Percentiles rank a stretch among this genome's conserved stretches.
phyloP scores from a whole-genome alignment of 352 stramenopile genomes.

The Pythium oligandrum region DNA sequence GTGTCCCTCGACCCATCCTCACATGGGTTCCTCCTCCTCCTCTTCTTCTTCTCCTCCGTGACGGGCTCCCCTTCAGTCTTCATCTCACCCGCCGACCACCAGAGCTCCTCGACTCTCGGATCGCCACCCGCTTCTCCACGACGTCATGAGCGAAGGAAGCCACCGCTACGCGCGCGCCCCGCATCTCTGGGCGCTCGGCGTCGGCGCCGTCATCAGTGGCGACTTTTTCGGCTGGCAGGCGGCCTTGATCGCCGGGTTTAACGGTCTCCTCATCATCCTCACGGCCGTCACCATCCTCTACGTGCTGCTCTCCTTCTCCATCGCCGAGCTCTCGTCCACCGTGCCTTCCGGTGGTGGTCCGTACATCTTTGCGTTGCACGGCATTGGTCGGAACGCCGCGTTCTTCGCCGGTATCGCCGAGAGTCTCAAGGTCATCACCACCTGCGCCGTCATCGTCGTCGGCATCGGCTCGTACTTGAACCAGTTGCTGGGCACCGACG shows the following conservation, averaged over 20 bases:
- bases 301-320: slow-evolving; percentile 63
- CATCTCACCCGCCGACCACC: slow-evolving; percentile 6
- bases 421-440: slow-evolving; percentile 55
- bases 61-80: slow-evolving; percentile 5
- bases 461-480: slow-evolving; percentile 60
- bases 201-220: slow-evolving; percentile 61
- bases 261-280: slow-evolving; percentile 55
- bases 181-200: slow-evolving; percentile 62
- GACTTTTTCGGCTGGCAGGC: slow-evolving; percentile 77
- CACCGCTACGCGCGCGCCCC: slow-evolving; percentile 57
- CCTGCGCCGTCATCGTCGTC: slow-evolving; percentile 37
- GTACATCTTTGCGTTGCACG: slow-evolving; percentile 65
- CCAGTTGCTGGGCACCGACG: slow-evolving; percentile 35
- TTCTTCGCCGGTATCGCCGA: slow-evolving; percentile 68
- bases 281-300: slow-evolving; percentile 62
- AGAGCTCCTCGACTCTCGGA: neutral
- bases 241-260: slow-evolving; percentile 55
- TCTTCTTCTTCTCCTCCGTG: slow-evolving; percentile 1
- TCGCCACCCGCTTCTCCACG: slow-evolving; percentile 1
- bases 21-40: slow-evolving; percentile 6
- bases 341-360: slow-evolving; percentile 56
- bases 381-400: slow-evolving; percentile 38
- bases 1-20: no score
- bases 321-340: slow-evolving; percentile 60
- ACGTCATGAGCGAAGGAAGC: slow-evolving; percentile 11